Percentiles rank a stretch among this genome's conserved stretches.
Conservation (phyloP, 257 asterid species). For the Perilla frutescens region DNA sequence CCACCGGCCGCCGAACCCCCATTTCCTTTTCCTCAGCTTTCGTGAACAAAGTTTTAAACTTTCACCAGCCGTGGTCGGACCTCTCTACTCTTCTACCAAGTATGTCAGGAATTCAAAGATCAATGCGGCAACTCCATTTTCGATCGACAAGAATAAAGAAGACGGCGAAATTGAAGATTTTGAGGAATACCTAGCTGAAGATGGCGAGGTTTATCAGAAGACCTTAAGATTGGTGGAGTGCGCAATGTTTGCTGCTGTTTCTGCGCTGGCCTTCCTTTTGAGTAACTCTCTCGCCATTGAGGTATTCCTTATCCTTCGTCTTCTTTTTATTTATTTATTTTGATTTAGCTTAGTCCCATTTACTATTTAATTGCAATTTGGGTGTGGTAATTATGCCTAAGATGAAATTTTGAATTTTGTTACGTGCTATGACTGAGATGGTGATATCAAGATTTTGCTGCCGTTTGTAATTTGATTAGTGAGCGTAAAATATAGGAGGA, state of each 20-base stretch:
- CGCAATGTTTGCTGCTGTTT: conserved; percentile 97
- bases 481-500: neutral
- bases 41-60: conserved; percentile 25
- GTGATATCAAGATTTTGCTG: neutral
- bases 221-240: conserved; percentile 89
- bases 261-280: conserved; percentile 89
- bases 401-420: conserved; percentile 13
- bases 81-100: conserved; percentile 32
- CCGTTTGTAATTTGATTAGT: neutral
- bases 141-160: conserved; percentile 39
- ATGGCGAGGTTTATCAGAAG: conserved; percentile 85
- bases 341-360: neutral
- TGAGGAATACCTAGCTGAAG: conserved; percentile 79
- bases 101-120: conserved; percentile 32
- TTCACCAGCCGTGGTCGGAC: conserved; percentile 31
- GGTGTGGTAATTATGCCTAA: neutral
- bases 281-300: conserved; percentile 94
- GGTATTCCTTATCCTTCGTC: conserved; percentile 46
- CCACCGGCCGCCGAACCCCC: conserved; percentile 36
- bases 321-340: neutral
- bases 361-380: no score
- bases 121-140: conserved; percentile 44
- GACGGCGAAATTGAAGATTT: conserved; percentile 52
- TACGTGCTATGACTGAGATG: neutral
- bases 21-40: conserved; percentile 13